These are phyloP conservation scores for Macrotyloma uniflorum DNA, from an alignment of 306 rosid species.

Conservation along the genomic window DNA sequence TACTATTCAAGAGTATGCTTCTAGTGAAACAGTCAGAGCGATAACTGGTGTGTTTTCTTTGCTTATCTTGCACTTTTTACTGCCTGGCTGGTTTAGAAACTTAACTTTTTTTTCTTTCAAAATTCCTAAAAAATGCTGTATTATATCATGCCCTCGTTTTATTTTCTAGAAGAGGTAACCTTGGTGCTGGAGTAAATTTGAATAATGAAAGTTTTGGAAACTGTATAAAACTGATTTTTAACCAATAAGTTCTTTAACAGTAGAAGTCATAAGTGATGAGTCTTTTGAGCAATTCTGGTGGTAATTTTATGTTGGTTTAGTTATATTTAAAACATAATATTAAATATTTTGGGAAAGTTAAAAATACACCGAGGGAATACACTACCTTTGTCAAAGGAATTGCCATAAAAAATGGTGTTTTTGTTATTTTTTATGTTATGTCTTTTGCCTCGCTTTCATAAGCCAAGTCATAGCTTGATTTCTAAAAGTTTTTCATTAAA, in stretches of 20 bases:
- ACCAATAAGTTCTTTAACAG: neutral
- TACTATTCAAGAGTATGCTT: conserved; percentile 98
- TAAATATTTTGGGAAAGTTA: conserved; percentile 1
- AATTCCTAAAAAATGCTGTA: neutral
- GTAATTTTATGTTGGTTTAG: neutral
- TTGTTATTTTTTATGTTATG: neutral
- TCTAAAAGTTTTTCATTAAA: neutral
- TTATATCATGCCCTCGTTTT: conserved; percentile 7
- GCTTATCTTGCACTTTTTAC: conserved; percentile 29
- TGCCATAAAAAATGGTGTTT: neutral
- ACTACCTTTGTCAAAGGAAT: neutral
- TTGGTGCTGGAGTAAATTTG: neutral
- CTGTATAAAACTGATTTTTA: neutral
- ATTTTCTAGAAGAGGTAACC: neutral
- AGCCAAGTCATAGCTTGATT: neutral
- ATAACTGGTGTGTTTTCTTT: conserved; percentile 78
- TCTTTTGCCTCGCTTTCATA: neutral
- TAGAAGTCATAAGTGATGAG: neutral
- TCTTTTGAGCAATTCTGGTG: neutral
- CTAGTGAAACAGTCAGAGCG: conserved; percentile 97
- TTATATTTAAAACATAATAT: neutral
- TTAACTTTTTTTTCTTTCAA: neutral
- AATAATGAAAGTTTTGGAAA: conserved; percentile 11
- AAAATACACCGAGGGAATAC: too few relatives aligned
- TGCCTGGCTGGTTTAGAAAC: neutral